A percentile compares a stretch with the other conserved stretches of the same genome.
Evolutionary conservation across 352 stramenopile genomes (phyloP).

Genomic region (Globisporangium orthogonon): DNA sequence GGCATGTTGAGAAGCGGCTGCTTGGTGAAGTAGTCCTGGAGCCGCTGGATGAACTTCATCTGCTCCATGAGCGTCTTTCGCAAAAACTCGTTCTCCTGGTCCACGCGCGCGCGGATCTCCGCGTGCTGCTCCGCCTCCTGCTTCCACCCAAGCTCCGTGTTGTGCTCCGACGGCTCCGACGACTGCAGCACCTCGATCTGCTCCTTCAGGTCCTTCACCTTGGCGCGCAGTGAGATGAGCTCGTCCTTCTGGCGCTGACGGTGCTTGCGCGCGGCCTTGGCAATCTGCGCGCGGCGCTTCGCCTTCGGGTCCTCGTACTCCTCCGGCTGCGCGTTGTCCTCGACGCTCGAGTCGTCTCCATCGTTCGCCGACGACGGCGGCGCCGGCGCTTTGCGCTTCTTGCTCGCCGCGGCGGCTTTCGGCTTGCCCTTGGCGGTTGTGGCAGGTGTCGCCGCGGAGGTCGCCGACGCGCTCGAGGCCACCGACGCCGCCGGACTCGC

Average conservation of each 20-base stretch:
- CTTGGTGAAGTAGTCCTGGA: slow-evolving; percentile 90
- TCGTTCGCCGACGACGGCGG: slow-evolving; percentile 22
- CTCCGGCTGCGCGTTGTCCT: slow-evolving; percentile 55
- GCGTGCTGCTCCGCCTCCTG: slow-evolving; percentile 86
- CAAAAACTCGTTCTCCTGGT: slow-evolving; percentile 88
- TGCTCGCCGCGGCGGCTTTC: slow-evolving; percentile 38
- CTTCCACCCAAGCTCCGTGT: slow-evolving; percentile 87
- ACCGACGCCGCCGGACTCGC: slow-evolving; percentile 14
- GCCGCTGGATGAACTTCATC: slow-evolving; percentile 89
- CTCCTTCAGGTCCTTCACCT: slow-evolving; percentile 88
- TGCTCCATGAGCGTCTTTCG: slow-evolving; percentile 88
- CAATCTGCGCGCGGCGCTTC: slow-evolving; percentile 83
- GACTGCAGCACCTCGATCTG: slow-evolving; percentile 88
- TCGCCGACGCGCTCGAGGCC: slow-evolving; percentile 12
- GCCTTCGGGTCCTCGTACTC: slow-evolving; percentile 85
- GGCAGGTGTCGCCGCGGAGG: slow-evolving; percentile 9
- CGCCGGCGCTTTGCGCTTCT: slow-evolving; percentile 70
- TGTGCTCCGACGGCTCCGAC: slow-evolving; percentile 84
- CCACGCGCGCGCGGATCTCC: slow-evolving; percentile 80
- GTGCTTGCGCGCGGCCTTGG: slow-evolving; percentile 84
- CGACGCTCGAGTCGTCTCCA: slow-evolving; percentile 40
- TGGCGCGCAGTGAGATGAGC: slow-evolving; percentile 74
- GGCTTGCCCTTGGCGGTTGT: slow-evolving; percentile 40
- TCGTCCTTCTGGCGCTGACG: slow-evolving; percentile 87
- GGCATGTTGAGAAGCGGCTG: slow-evolving; percentile 87